A percentile compares a stretch with the other conserved stretches of the same genome.
Evolutionary conservation across 257 asterid species (phyloP).

Genomic region (Solanum bulbocastanum): DNA sequence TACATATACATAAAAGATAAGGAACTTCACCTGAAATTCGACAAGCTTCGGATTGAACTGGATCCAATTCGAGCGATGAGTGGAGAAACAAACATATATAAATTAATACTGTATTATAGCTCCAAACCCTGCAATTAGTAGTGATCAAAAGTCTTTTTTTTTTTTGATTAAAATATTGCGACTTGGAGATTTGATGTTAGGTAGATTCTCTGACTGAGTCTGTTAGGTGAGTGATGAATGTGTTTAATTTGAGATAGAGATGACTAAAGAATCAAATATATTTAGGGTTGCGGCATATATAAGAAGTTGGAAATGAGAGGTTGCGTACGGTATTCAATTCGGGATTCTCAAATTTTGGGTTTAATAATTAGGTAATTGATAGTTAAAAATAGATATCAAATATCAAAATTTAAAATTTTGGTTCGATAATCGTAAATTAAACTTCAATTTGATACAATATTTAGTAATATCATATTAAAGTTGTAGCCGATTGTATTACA

Average conservation of each 20-base stretch:
- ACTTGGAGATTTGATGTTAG: background rate
- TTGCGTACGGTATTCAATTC: background rate
- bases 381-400: background rate
- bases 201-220: background rate
- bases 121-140: background rate
- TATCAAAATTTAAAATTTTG: too few species aligned
- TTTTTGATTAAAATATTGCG: background rate
- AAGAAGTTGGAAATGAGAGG: background rate
- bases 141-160: background rate
- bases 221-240: background rate
- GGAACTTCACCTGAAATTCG: conserved; percentile 25
- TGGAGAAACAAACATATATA: conserved; percentile 20
- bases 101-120: background rate
- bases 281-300: background rate
- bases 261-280: background rate
- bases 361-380: background rate
- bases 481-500: background rate
- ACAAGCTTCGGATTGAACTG: conserved; percentile 14
- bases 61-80: conserved; percentile 4
- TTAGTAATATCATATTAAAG: background rate
- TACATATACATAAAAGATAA: background rate
- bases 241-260: background rate
- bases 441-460: too few species aligned
- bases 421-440: too few species aligned
- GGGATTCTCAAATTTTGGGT: background rate